Base-by-base conservation (phyloP, 805 yeast species). In the Ogataea methanolica region DNA sequence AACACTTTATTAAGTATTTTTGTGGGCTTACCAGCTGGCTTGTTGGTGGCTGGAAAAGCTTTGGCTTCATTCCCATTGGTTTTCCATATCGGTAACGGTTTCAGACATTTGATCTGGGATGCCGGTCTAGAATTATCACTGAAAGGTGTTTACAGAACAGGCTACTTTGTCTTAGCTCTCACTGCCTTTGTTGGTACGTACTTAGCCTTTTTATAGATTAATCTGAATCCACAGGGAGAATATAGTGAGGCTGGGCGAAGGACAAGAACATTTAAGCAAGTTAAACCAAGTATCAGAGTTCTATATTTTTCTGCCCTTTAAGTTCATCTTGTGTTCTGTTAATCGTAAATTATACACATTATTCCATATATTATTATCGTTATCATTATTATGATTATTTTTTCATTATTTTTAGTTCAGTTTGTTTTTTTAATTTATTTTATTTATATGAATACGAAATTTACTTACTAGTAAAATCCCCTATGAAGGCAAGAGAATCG, bases 41-140 rank as follows among this genome's bases (percentile, higher is more conserved):
- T 77, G 37, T 86, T 90, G 70, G 57, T 78, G 49, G 72, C 75
- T 22, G 71, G 80, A 49, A 94, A 94, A 75, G 82, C 84, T 43
- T 62, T 79, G 37, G 79, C 84, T 62, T 81, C 94, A 8, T 79
- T 79, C 73, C 91, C 97, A 56, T 89, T 94, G 69, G 85, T 86
- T 31, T 90, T 80, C 85, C 99, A 94, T 70, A 61, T 78, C 41
- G 80, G 75, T 66, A 89, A 91, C 67, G 97, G 98, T 60, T 51
- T 92, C 54, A 88, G 99, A 79, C 99, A 94, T 68, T 73, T 92
- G 69, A 63, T 88, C 47, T 94, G 99, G 99, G 99, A 94, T 68
- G 67, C 82, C 45, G 96, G 96, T 66, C 75, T 72, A 57, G 87
- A 85, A 68, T 77, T 92, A 65, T 78, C 90, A 52, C 62, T 88